Evolutionary conservation across 2,329 filamentous ascomycete species (phyloP), one percentile per base, ranked within the genome.

Genomic region (Coniochaeta prunicola): DNA sequence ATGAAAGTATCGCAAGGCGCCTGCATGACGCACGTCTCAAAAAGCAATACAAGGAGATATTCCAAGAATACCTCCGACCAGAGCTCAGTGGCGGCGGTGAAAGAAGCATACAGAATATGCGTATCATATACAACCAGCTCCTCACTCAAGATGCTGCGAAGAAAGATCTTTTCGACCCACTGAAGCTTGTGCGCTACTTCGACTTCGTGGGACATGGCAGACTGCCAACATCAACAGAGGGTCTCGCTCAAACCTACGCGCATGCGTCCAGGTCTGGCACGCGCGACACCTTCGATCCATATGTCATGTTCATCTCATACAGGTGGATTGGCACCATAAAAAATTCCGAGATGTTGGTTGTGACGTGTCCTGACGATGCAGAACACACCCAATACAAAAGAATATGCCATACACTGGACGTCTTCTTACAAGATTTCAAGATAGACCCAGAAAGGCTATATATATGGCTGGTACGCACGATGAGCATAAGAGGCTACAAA

Each of bases 261-360:
- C 24, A 42, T 8, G 34, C 56, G n/a, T 19, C 33, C 7, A 30
- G 19, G 10, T 12, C 30, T n/a, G n/a, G 4, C 42, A 57, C 30
- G 34, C 58, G 19, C 12, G 40, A 50, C 1, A 57, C 54, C 2
- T 50, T 59, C 7, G 58, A 53, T 1, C 42, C 61, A 2, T 71
- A 68, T 40, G 59, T 73, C 54, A 63, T 74, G 24, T 74, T 74
- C 64, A 65, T 73, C 54, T 73, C 71, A 0, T 74, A 73, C 56
- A 60, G 69, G 28, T 73, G 72, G 72, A 66, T 69, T 17, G 67
- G 64, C 9, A 64, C 40, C 24, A 15, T 45, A n/a, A 10, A n/a
- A 5, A 15, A 19, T 15, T 13, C n/a, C 40, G 2, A 45, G 8
- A 13, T 15, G 40, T 45, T 19, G 24, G 19, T n/a, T n/a, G n/a